Percentiles rank a stretch among this genome's conserved stretches.
Evolutionary conservation across 352 stramenopile species (phyloP).

Genomic region (Plasmopara viticola): DNA sequence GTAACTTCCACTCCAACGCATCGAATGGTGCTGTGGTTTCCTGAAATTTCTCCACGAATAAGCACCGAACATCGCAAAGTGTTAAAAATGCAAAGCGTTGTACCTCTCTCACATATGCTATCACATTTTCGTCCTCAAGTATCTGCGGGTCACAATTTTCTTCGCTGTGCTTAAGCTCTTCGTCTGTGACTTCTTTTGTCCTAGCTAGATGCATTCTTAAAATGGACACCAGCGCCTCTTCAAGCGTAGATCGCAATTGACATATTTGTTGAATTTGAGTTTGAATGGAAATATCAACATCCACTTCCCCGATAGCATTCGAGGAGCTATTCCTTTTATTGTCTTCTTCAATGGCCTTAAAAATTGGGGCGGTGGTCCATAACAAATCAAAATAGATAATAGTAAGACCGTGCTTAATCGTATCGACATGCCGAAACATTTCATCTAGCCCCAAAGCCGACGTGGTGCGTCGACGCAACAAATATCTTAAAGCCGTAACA

Average conservation of each 20-base stretch:
- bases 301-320: constrained; percentile 2
- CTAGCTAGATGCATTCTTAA: constrained; percentile 73
- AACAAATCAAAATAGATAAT: constrained; percentile 74
- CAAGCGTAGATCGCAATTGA: constrained; percentile 33
- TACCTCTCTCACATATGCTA: constrained; percentile 49
- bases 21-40: constrained; percentile 49
- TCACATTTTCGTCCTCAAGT: constrained; percentile 46
- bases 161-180: constrained; percentile 29
- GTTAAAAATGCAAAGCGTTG: constrained; percentile 68
- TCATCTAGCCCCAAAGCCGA: constrained; percentile 42
- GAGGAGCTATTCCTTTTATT: constrained; percentile 18
- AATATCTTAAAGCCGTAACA: constrained; percentile 22
- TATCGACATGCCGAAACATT: constrained; percentile 46
- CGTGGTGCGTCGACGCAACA: constrained; percentile 48
- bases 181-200: constrained; percentile 15
- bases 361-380: constrained; percentile 64
- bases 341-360: constrained; percentile 34
- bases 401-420: constrained; percentile 55
- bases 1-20: constrained; percentile 56
- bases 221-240: constrained; percentile 56
- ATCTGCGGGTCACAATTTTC: constrained; percentile 10
- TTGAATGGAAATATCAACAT: constrained; percentile 9
- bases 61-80: constrained; percentile 72
- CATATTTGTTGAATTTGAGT: constrained; percentile 40
- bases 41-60: constrained; percentile 83